Evolutionary conservation across 2,329 filamentous ascomycete genomes (phyloP), one percentile per base, ranked within the genome.

Genomic region (Penicillium corylophilum): DNA sequence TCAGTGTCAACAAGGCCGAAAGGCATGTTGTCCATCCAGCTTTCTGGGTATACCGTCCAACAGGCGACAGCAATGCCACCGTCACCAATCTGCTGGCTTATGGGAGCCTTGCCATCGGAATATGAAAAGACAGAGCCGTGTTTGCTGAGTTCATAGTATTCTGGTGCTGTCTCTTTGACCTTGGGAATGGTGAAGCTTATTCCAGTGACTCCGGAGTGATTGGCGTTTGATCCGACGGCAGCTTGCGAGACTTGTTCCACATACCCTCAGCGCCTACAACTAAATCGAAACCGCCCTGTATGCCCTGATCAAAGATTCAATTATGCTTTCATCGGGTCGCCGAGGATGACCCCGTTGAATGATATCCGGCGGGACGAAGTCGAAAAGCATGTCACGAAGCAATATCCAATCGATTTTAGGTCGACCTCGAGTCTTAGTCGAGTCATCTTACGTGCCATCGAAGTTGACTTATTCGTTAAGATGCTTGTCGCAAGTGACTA

Each of bases 261-360:
- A 59, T 61, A 5, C 66, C 65, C 31, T 68, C 66, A 1, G 66
- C 62, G 1, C 66, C 66, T 12, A 69, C 60, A 3, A 66, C 50
- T 18, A 66, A 48, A 35, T 66, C 60, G 29, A 63, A 64, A 3
- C 57, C 57, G n/a, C 39, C 35, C 35, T 62, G 54, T 3, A 35
- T 51, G 18, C 49, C 51, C 12, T 55, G 51, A 9, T 63, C 57
- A 18, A 53, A 53, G 10, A 50, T 48, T 23, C 48, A 29, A 7
- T 46, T 54, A 44, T 48, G 42, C 48, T 16, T 12, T 51, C 36
- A 28, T 57, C 52, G 16, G 50, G 39, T 3, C 41, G 44, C n/a
- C 69, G 28, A n/a, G 59, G 60, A 36, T 60, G 57, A 26, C 53
- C 55, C 62, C 63, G 68, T 46, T 55, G 53, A 23, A 68, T 60